phyloP scores from a whole-genome alignment of 202 grass and related monocot species.

The Carex arenaria region DNA sequence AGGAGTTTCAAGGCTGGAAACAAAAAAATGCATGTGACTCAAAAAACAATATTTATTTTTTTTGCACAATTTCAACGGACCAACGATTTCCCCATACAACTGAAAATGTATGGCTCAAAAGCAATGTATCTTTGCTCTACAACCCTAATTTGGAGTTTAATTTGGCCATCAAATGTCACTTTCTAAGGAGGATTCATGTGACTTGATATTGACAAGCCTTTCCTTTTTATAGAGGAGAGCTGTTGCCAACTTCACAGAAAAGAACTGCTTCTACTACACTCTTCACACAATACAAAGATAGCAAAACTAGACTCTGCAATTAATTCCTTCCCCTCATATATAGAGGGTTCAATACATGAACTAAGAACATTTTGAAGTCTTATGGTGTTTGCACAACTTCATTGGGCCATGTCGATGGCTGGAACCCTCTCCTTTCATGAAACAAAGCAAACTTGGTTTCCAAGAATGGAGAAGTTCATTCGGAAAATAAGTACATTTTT shows the following conservation, averaged over 20 bases:
- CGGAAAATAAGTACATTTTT: slow-evolving; percentile 33
- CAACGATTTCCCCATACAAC: neutral
- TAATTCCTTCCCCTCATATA: neutral
- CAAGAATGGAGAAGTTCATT: slow-evolving; percentile 21
- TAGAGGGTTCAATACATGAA: neutral
- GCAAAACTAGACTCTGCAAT: neutral
- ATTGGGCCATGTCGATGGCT: slow-evolving; percentile 39
- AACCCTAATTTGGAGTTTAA: neutral
- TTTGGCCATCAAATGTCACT: neutral
- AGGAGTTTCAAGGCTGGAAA: neutral
- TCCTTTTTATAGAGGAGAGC: neutral
- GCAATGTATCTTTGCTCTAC: neutral
- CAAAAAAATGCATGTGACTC: neutral
- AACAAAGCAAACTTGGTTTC: slow-evolving; percentile 27
- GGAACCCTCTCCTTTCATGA: slow-evolving; percentile 21
- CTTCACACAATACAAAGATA: slow-evolving; percentile 1
- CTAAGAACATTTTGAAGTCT: slow-evolving; percentile 7
- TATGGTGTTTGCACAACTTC: neutral
- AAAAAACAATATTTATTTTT: neutral
- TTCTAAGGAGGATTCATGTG: slow-evolving; percentile 22
- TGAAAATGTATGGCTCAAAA: neutral
- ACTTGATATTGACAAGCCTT: slow-evolving; percentile 16
- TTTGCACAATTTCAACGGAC: neutral
- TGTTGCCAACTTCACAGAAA: slow-evolving; percentile 16
- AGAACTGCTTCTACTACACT: neutral